phyloP scores from a whole-genome alignment of 306 rosid genomes.

The Trifolium pratense region DNA sequence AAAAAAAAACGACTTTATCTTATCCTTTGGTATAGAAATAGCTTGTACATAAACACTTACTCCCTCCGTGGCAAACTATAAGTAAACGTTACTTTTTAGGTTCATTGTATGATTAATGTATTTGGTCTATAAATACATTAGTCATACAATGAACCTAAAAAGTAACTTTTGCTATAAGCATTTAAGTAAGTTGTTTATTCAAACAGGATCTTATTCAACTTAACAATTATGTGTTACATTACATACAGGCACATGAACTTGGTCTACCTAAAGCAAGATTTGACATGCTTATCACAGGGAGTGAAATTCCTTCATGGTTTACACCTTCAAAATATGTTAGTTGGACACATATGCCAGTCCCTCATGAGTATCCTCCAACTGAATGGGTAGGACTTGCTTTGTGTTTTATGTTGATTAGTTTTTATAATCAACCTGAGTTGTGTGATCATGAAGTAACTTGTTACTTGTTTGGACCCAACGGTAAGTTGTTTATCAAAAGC shows the following conservation, averaged over 20 bases:
- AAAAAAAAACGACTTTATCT: too few species aligned
- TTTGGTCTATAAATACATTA: too few species aligned
- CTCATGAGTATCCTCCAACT: conserved; percentile 29
- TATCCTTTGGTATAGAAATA: not conserved
- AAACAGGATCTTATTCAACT: not conserved
- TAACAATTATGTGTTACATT: conserved; percentile 35
- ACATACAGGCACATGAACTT: not conserved
- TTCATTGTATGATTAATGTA: too few species aligned
- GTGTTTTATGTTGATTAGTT: conserved; percentile 44
- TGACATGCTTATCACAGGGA: conserved; percentile 44
- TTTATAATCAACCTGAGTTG: not conserved
- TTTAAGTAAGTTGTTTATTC: not conserved
- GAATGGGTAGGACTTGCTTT: conserved; percentile 49
- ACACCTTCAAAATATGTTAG: conserved; percentile 28
- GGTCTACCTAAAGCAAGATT: conserved; percentile 31
- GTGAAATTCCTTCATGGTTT: conserved; percentile 49
- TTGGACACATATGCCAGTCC: conserved; percentile 25
- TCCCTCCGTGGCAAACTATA: too few species aligned
- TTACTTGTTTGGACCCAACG: conserved; percentile 33
- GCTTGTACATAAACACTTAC: not conserved
- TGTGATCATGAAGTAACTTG: conserved; percentile 28
- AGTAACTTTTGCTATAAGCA: not conserved
- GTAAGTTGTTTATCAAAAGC: conserved; percentile 27
- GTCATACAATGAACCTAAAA: too few species aligned
- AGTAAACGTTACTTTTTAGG: too few species aligned